Evolutionary conservation across 106 monocot genomes (phyloP).

Genomic region (Dendrobium chrysotoxum): DNA sequence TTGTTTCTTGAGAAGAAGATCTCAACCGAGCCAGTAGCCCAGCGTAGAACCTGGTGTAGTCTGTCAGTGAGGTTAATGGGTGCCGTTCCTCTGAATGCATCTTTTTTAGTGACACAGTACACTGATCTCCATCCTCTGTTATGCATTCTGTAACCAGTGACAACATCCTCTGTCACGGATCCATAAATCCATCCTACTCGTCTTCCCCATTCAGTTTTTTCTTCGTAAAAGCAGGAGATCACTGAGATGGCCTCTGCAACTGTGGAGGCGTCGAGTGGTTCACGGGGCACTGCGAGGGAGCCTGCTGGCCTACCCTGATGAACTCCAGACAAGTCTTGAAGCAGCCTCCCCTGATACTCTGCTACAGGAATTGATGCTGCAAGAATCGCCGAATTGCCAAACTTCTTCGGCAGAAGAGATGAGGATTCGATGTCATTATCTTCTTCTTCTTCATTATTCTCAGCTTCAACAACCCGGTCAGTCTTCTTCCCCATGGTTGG

Average conservation of each 20-base stretch:
- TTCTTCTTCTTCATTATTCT: conserved; percentile 20
- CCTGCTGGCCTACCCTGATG: conserved; percentile 66
- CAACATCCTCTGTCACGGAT: conserved; percentile 93
- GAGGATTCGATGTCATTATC: conserved; percentile 32
- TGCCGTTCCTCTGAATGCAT: conserved; percentile 91
- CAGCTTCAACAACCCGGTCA: conserved; percentile 14
- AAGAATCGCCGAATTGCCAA: conserved; percentile 55
- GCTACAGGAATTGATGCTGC: conserved; percentile 77
- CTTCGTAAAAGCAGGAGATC: conserved; percentile 93
- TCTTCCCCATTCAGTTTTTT: conserved; percentile 84
- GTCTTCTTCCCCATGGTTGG: conserved; percentile 75
- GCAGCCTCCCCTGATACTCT: conserved; percentile 85
- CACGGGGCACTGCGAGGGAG: conserved; percentile 59
- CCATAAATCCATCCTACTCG: conserved; percentile 97
- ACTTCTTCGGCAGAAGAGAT: conserved; percentile 68
- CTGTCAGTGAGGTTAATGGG: conserved; percentile 94
- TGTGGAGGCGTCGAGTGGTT: conserved; percentile 81
- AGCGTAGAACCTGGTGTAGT: conserved; percentile 93
- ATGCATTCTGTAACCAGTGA: conserved; percentile 98
- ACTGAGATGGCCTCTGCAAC: conserved; percentile 88
- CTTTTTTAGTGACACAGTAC: conserved; percentile 83
- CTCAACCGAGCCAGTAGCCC: conserved; percentile 99
- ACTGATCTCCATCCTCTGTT: conserved; percentile 91
- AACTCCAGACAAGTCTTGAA: conserved; percentile 63
- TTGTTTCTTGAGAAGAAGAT: conserved; percentile 99